Base-by-base conservation (phyloP, 768 basidiomycete species). In the Lactifluus rugatus region DNA sequence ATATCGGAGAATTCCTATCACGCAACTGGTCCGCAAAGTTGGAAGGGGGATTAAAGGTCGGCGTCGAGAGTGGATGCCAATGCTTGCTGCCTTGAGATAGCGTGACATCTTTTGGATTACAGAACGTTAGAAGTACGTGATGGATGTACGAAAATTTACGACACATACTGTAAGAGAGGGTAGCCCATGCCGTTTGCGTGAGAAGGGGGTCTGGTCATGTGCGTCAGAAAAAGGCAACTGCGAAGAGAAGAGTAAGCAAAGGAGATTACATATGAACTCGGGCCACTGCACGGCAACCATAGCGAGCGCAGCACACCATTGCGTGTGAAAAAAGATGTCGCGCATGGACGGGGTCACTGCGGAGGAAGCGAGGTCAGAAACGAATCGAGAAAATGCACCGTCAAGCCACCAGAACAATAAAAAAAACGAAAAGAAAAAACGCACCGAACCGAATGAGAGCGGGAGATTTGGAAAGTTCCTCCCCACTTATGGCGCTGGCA, bases 231-330 rank as follows among this genome's bases (percentile, higher is more conserved):
- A 39, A 54, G 36, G 52, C 25, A 39, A 48, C 32, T 14, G 25
- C n/a, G 3, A 50, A 34, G 44, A 31, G 23, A 48, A 55, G 54
- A 19, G 51, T 46, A n/a, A 78, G 25, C 28, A 26, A 55, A 8
- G 23, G 10, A n/a, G 9, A 87, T 64, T 65, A 93, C 93, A 98
- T 60, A 87, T 79, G 70, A 94, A 97, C 16, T 77, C 75, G 0
- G 96, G 95, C 95, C 95, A 99, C 68, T 90, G 80, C 21, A 98
- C 92, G 34, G 95, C 91, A 54, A 98, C 84, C 89, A 96, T 94
- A 32, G 83, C 84, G 14, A 99, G 75, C 32, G 85, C 80, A 41
- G 90, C 81, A 69, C 87, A 90, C 87, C 89, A 97, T 64, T 96
- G 93, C 0, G 93, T 89, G 66, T 94, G 92, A 70, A 92, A 88